Conservation (phyloP, 1,284 basidiomycete genomes). For the Trichosporon inkin region DNA sequence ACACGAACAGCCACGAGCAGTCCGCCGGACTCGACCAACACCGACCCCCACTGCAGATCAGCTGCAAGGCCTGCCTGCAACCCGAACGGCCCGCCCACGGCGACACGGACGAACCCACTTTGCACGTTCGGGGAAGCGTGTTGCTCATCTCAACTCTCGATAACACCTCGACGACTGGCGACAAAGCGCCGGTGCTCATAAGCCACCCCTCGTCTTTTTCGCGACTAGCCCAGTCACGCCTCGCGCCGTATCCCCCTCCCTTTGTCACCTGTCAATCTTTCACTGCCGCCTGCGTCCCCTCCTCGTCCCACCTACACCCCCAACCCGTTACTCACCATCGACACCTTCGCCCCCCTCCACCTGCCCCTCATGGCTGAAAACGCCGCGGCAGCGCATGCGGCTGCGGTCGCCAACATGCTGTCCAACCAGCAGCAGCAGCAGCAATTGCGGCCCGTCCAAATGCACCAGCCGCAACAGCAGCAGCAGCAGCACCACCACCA, state of each 20-base stretch:
- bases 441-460: constrained; percentile 2
- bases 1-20: background rate
- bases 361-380: constrained; percentile 1
- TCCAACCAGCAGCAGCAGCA: background rate
- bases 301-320: background rate
- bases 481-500: constrained; percentile 1
- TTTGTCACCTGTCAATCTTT: constrained; percentile 7
- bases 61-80: no score
- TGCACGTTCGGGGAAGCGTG: background rate
- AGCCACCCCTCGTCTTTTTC: background rate
- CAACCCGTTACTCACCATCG: constrained; percentile 3
- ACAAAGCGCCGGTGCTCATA: background rate
- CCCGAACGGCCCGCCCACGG: background rate
- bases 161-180: background rate
- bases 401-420: constrained; percentile 5
- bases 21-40: background rate
- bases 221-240: background rate
- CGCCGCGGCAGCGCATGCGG: constrained; percentile 5
- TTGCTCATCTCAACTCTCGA: no score
- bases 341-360: background rate
- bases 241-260: background rate
- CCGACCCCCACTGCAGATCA: no score
- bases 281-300: background rate
- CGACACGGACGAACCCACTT: no score
- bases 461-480: constrained; percentile 5